phyloP scores from a whole-genome alignment of 805 yeast species.

The Tanozyma kutaoensis region DNA sequence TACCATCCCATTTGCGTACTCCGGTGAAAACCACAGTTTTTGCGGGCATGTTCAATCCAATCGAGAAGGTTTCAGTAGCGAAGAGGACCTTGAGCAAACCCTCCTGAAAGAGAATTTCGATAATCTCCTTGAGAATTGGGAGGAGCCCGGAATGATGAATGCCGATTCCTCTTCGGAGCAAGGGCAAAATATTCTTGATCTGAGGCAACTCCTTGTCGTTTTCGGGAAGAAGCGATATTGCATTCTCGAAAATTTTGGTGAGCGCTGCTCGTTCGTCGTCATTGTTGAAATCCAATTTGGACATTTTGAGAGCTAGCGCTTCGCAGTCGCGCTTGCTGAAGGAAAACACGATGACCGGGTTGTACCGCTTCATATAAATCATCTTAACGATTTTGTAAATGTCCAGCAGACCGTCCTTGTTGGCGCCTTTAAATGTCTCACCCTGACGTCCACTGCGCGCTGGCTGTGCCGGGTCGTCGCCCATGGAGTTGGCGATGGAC shows the following conservation, averaged over 20 bases:
- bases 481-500: slow-evolving; percentile 66
- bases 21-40: slow-evolving; percentile 96
- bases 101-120: slow-evolving; percentile 93
- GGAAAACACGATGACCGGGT: slow-evolving; percentile 98
- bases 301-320: slow-evolving; percentile 85
- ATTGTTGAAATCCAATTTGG: slow-evolving; percentile 85
- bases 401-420: slow-evolving; percentile 65
- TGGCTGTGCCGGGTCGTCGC: slow-evolving; percentile 66
- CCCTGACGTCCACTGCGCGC: slow-evolving; percentile 53
- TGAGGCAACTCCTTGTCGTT: slow-evolving; percentile 89
- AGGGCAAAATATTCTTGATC: slow-evolving; percentile 80
- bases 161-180: slow-evolving; percentile 91
- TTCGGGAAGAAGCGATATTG: slow-evolving; percentile 78
- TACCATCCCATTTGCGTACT: slow-evolving; percentile 97
- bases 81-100: slow-evolving; percentile 88
- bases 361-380: slow-evolving; percentile 94
- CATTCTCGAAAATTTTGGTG: slow-evolving; percentile 81
- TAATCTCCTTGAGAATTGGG: slow-evolving; percentile 88
- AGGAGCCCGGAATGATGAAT: slow-evolving; percentile 95
- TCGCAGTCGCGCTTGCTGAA: slow-evolving; percentile 97
- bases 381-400: slow-evolving; percentile 93
- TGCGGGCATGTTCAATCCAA: slow-evolving; percentile 98
- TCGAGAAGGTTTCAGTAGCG: slow-evolving; percentile 97
- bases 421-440: slow-evolving; percentile 79
- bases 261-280: slow-evolving; percentile 90